Base-by-base conservation (phyloP, 257 asterid genomes). In the Plantago elongata region DNA sequence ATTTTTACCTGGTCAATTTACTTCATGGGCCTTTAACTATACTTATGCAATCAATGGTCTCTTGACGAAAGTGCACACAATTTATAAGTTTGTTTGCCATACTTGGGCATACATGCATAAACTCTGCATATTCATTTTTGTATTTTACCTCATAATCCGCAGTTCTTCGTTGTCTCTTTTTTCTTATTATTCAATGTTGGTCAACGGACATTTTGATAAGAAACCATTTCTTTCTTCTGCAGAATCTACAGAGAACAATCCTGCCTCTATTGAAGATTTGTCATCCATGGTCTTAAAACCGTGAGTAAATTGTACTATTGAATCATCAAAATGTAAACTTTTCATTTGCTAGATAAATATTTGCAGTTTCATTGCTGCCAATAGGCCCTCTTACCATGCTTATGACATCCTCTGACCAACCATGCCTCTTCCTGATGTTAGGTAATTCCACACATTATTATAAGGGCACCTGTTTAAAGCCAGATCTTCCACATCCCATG, bases 241-340 rank as follows among this genome's bases (percentile, higher is more conserved):
- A 88, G 98, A 79, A 70, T 72, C 85, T 73, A 74, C 89, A 8
- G 94, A 88, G 80, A 84, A 75, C 69, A 87, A 74, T 57, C 66
- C 75, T 43, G 58, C 83, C 66, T 69, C 86, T 43, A 61, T 83
- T 63, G 96, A 90, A 58, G 95, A 85, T 29, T 75, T 88, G 67
- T 70, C 98, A 60, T 81, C 91, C 65, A 77, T 88, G 83, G 94
- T 82, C 79, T 67, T 85, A 62, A 92, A 80, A 75, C 69, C 83
- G 86, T 80, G 71, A 77, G 86, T 77, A 71, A 13, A 55, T 49
- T 52, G 48, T 51, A 62, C 48, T 56, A 42, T 66, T 49, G 48
- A 56, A 72, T 48, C 60, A n/a, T 15, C 49, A 22, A 34, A 51
- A 40, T 42, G 2, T 15, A 50, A 75, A 56, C 69, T 16, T 55